Evolutionary conservation across 352 stramenopile species (phyloP), one percentile per base, ranked within the genome.

Genomic region (Globisporangium uncinulatum): DNA sequence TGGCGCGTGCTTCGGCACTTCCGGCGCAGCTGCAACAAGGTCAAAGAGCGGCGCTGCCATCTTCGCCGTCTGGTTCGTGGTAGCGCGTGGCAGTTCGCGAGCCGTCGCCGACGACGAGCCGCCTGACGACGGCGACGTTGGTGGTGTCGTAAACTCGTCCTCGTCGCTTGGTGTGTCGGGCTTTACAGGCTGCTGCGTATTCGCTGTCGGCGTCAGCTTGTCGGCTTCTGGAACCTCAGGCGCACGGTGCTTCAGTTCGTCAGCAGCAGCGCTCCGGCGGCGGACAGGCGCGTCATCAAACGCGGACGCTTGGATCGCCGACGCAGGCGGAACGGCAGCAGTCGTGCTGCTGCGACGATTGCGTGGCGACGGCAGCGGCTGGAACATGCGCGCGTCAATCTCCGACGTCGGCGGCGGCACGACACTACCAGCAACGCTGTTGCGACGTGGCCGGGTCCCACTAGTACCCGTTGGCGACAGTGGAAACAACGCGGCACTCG

Each of bases 251-350:
- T 34, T 51, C 24, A 51, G 51, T 14, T 73, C 55, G 3, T 57
- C 70, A 3, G 47, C 45, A 15, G 57, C 51, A 1, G 62, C 63
- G 42, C 51, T 65, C 4, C 66, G 60, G 29, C 69, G 69, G 48
- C 62, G 62, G 7, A 66, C 56, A 5, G 70, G 44, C 3, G 70
- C 45, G 9, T 72, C 54, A n/a, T 77, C 62, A 29, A 81, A 79
- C 3, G 72, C 72, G 1, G 69, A 71, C 20, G 74, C 58, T 42
- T 84, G 63, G 42, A 84, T 84, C 44, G 74, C 69, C 45, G 74
- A 84, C 50, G 71, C 73, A 1, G 79, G 76, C 9, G 76, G 79
- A 8, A 65, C 55, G 6, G 56, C 63, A 8, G 56, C 60, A 5
- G 43, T 57, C 17, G 36, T 43, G 24, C 34, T 51, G 32, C 39